phyloP scores from a whole-genome alignment of 805 yeast species.

The Yarrowia porcina region DNA sequence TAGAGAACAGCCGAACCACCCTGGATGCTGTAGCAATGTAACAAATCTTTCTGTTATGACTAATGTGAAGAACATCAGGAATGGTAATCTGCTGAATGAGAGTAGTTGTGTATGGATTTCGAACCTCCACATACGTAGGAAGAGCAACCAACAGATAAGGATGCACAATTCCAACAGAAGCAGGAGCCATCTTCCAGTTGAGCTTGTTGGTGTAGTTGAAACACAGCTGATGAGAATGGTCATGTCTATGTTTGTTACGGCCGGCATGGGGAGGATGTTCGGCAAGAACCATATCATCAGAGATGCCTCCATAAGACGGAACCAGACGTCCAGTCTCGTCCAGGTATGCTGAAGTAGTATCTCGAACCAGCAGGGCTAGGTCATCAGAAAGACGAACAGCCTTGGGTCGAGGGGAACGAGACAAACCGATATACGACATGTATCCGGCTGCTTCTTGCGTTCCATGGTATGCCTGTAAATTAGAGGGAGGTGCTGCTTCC shows the following conservation, averaged over 20 bases:
- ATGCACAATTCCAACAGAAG: slow-evolving; percentile 28
- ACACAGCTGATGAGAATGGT: slow-evolving; percentile 9
- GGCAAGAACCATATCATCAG: slow-evolving; percentile 8
- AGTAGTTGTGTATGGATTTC: slow-evolving; percentile 41
- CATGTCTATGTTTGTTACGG: not conserved
- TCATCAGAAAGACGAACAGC: not conserved
- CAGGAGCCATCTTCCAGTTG: slow-evolving; percentile 11
- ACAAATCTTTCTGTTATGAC: slow-evolving; percentile 34
- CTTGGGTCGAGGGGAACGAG: slow-evolving; percentile 17
- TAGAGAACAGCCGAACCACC: slow-evolving; percentile 35
- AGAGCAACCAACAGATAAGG: slow-evolving; percentile 42
- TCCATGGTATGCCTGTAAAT: slow-evolving; percentile 11
- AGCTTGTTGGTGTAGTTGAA: slow-evolving; percentile 24
- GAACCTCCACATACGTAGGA: slow-evolving; percentile 40
- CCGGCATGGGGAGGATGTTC: slow-evolving; percentile 8
- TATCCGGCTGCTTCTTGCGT: not conserved
- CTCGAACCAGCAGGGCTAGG: slow-evolving; percentile 9
- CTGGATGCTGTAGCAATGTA: slow-evolving; percentile 36
- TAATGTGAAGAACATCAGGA: slow-evolving; percentile 31
- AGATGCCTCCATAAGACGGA: slow-evolving; percentile 16
- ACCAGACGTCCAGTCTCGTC: slow-evolving; percentile 10
- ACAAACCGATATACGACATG: slow-evolving; percentile 12
- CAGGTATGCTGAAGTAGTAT: slow-evolving; percentile 9
- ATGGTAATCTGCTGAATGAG: slow-evolving; percentile 40
- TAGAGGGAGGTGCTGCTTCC: slow-evolving; percentile 4